Base-by-base conservation (phyloP, 2,329 filamentous ascomycete genomes). In the Pseudocercospora ulei region DNA sequence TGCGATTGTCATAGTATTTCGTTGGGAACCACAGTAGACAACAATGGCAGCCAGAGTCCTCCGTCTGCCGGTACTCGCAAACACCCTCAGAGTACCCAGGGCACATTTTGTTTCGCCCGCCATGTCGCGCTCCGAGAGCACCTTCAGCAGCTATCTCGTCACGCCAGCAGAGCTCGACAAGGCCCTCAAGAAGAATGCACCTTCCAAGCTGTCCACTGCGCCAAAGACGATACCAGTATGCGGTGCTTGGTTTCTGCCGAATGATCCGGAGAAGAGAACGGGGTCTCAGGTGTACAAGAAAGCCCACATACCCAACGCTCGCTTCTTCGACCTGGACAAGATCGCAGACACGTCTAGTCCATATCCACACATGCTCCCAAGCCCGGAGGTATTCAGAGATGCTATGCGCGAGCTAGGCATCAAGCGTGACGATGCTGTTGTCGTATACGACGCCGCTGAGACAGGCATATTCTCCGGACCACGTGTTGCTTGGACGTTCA, bases 281-380 rank as follows among this genome's bases (percentile, higher is more conserved):
- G 90, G 90, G 38, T 76, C 82, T 52, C 72, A 90, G 48, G 76
- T 80, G 27, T 98, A 88, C 68, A 75, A 78, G 50, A 74, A 84
- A 58, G 75, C 78, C 58, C 83, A 85, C 54, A 90, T 98, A 48
- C 88, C 87, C 13, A 78, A 80, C 56, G 81, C 90, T 1, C 82
- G 86, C 19, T 98, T 96, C 73, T 98, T 98, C 62, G 87, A 98
- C 62, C 72, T 98, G 38, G 90, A 98, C 64, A 84, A 78, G 54
- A 75, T 94, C 58, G 85, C 90, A 56, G 87, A 98, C 63, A 78
- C 78, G 49, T 76, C 77, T 52, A 93, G 82, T 39, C 82, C 84
- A 1, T 96, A 94, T 60, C 88, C 90, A 5, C 90, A 98, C 62
- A 98, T 98, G 90, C 75, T 98, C 2, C 90, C 90, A 2, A 79